Evolutionary conservation across 148 eudicot genomes (phyloP).

Genomic region (Arctostaphylos glauca): DNA sequence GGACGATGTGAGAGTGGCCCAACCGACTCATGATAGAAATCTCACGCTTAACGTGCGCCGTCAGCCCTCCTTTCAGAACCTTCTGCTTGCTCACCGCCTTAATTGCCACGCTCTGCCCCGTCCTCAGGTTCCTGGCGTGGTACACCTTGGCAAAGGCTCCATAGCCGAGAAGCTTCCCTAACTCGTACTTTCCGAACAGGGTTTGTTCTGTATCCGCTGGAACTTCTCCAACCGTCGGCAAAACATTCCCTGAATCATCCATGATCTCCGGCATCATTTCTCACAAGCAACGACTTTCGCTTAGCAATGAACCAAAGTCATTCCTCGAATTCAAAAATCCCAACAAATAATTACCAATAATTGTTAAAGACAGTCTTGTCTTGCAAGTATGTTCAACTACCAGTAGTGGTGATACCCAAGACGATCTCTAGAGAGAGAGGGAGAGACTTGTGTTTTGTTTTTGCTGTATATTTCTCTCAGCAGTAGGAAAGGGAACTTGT

Average conservation of each 20-base stretch:
- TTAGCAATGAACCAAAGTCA: not conserved
- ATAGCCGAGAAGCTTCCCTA: slow-evolving; percentile 57
- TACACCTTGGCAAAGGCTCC: slow-evolving; percentile 79
- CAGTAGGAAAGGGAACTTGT: too few species aligned
- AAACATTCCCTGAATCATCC: not conserved
- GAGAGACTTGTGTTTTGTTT: not conserved
- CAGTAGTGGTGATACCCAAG: not conserved
- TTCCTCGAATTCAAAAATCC: not conserved
- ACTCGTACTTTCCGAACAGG: slow-evolving; percentile 54
- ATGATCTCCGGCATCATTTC: not conserved
- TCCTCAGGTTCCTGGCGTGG: slow-evolving; percentile 44
- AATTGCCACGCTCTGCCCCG: slow-evolving; percentile 64
- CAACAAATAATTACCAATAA: not conserved
- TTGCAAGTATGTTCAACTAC: slow-evolving; percentile 14
- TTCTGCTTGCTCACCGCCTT: slow-evolving; percentile 51
- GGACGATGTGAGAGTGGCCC: slow-evolving; percentile 58
- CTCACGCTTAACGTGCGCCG: slow-evolving; percentile 48
- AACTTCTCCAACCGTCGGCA: not conserved
- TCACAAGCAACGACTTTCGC: not conserved
- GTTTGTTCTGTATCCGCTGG: not conserved
- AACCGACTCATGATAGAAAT: slow-evolving; percentile 59
- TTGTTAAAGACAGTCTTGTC: not conserved
- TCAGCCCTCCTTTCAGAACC: slow-evolving; percentile 31
- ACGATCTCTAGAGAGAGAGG: not conserved
- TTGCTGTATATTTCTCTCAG: not conserved